Conservation (phyloP, 768 basidiomycete species). For the Termitomyces sp. region DNA sequence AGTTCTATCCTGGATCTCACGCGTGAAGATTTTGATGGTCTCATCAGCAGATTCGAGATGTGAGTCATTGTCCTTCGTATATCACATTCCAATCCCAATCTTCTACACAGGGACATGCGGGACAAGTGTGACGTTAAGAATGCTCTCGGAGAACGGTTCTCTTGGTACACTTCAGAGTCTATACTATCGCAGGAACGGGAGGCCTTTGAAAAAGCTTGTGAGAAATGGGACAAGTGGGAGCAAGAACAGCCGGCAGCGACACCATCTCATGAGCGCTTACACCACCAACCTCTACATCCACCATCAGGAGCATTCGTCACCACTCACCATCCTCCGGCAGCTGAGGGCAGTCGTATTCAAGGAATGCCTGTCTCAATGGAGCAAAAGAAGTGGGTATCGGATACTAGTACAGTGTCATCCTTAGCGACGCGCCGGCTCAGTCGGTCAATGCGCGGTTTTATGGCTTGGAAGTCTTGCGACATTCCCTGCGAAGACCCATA, state of each 20-base stretch:
- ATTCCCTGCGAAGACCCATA: not conserved
- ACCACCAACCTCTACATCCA: not conserved
- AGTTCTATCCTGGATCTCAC: constrained; percentile 45
- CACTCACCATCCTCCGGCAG: not conserved
- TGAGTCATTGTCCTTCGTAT: constrained; percentile 28
- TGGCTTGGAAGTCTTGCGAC: constrained; percentile 49
- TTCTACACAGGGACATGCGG: constrained; percentile 56
- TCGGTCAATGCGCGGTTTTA: constrained; percentile 49
- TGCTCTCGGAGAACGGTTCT: constrained; percentile 44
- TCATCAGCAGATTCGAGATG: constrained; percentile 58
- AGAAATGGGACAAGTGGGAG: constrained; percentile 52
- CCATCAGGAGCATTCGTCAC: not conserved
- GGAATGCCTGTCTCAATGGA: constrained; percentile 1
- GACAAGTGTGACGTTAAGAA: constrained; percentile 47
- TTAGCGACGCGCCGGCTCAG: constrained; percentile 40
- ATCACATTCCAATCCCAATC: not conserved
- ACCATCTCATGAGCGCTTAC: not conserved
- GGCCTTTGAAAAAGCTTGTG: constrained; percentile 53
- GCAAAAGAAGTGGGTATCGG: constrained; percentile 6
- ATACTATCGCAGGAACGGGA: constrained; percentile 47
- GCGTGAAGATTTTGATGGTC: constrained; percentile 57
- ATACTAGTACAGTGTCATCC: constrained; percentile 13
- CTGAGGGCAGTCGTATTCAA: not conserved
- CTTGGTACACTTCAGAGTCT: constrained; percentile 40
- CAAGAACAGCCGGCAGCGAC: constrained; percentile 20